phyloP scores from a whole-genome alignment of 2,329 filamentous ascomycete species.

The Botrytis porri region DNA sequence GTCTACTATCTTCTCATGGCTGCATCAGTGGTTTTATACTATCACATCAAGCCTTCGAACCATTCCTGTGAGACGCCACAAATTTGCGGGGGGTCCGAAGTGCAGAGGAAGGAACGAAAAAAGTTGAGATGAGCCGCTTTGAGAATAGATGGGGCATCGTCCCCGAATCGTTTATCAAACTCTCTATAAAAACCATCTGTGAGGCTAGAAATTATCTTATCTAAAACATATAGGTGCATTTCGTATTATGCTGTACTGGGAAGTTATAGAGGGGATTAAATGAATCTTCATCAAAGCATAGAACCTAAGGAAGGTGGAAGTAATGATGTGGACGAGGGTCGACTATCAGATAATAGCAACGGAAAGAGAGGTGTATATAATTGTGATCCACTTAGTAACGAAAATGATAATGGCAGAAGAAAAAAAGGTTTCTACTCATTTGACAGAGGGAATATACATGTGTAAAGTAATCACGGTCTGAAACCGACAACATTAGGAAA shows the following conservation, averaged over 20 bases:
- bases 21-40: not conserved
- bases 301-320: not conserved
- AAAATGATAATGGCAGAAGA: not conserved
- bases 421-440: not conserved
- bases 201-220: not conserved
- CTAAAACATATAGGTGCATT: not conserved
- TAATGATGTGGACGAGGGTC: not conserved
- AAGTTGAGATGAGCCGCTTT: not conserved
- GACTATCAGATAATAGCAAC: not conserved
- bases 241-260: rapidly evolving
- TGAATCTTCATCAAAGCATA: not conserved
- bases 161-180: rapidly evolving
- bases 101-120: not conserved
- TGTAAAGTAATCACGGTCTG: not conserved
- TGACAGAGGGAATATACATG: not conserved
- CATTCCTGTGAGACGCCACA: not conserved
- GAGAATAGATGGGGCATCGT: rapidly evolving
- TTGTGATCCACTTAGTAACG: not conserved
- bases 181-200: not conserved
- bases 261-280: not conserved
- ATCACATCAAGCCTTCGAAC: not conserved
- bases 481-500: not conserved
- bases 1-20: not conserved
- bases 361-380: not conserved
- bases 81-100: not conserved